Evolutionary conservation across 75 land plant genomes (phyloP).

Genomic region (Picea glauca): DNA sequence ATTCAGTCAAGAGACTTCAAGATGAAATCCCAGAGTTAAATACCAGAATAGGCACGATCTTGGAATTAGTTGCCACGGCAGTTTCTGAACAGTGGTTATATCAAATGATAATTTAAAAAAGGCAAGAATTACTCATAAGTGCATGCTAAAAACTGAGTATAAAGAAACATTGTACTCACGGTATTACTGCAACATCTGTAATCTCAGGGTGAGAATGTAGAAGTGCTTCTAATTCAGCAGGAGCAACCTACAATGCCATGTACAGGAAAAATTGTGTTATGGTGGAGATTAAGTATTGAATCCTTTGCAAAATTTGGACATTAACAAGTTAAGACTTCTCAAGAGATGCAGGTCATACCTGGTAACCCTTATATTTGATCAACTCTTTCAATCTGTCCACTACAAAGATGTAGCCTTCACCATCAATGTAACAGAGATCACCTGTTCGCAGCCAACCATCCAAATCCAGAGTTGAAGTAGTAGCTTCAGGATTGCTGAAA

Average conservation of each 20-base stretch:
- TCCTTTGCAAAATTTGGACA: not conserved
- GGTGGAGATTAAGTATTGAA: not conserved
- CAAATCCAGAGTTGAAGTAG: conserved; percentile 45
- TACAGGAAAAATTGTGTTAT: not conserved
- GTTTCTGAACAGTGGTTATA: too few species aligned
- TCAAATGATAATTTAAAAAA: too few species aligned
- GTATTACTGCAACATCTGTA: conserved; percentile 42
- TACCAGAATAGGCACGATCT: too few species aligned
- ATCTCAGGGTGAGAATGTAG: conserved; percentile 34
- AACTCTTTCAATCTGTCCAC: conserved; percentile 86
- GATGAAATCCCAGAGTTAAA: too few species aligned
- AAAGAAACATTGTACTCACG: conserved; percentile 24
- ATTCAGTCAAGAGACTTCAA: too few species aligned
- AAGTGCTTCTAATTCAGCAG: conserved; percentile 52
- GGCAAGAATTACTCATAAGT: too few species aligned
- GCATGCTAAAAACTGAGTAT: too few species aligned
- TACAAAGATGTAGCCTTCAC: conserved; percentile 64
- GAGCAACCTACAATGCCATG: conserved; percentile 35
- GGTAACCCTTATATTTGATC: conserved; percentile 89
- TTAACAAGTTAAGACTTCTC: not conserved
- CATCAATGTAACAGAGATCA: conserved; percentile 80
- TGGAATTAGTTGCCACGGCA: too few species aligned
- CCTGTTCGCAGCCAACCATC: conserved; percentile 87
- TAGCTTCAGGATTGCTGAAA: conserved; percentile 63
- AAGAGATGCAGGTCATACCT: conserved; percentile 27